phyloP scores from a whole-genome alignment of 2,329 filamentous ascomycete species.

The Alternaria novae-zelandiae region DNA sequence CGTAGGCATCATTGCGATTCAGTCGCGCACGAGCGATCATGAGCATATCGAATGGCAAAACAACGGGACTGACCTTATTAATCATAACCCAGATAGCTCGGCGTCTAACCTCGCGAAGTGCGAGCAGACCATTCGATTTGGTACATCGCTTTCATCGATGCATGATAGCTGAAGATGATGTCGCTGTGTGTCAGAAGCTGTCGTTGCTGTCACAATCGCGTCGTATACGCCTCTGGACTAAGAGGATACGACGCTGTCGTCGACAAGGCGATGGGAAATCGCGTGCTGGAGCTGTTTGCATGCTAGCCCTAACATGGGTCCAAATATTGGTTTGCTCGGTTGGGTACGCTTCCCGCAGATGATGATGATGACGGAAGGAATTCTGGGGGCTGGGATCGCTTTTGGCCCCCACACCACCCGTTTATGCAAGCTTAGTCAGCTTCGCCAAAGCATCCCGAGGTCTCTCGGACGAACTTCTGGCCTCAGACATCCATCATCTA shows the following conservation, averaged over 20 bases:
- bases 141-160: too few relatives aligned
- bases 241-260: background rate
- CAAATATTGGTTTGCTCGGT: background rate
- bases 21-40: too few relatives aligned
- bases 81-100: too few relatives aligned
- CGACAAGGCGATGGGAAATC: background rate
- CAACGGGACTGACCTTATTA: too few relatives aligned
- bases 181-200: background rate
- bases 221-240: background rate
- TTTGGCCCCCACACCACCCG: background rate
- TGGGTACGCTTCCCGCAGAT: background rate
- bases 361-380: background rate
- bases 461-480: background rate
- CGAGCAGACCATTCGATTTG: too few relatives aligned
- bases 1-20: too few relatives aligned
- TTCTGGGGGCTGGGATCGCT: background rate
- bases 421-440: background rate
- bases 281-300: background rate
- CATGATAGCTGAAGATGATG: background rate
- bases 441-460: background rate
- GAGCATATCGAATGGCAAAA: too few relatives aligned
- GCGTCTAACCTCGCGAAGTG: background rate
- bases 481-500: background rate
- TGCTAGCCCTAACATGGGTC: background rate
- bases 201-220: background rate